Percentiles rank a stretch among this genome's conserved stretches.
Evolutionary conservation across 768 basidiomycete genomes (phyloP).

Genomic region (Kwoniella sp.): DNA sequence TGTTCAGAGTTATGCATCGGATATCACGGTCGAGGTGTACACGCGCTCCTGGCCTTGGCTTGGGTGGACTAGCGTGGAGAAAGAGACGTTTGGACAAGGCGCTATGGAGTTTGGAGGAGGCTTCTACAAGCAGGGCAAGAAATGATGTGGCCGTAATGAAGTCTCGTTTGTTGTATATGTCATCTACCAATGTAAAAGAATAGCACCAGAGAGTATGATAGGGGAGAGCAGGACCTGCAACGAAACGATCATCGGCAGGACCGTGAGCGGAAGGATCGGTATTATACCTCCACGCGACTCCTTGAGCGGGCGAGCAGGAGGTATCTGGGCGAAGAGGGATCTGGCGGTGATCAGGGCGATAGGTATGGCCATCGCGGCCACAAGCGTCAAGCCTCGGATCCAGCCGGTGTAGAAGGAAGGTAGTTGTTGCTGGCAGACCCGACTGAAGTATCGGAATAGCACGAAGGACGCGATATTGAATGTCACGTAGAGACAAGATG

Average conservation of each 20-base stretch:
- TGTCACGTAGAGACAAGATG: constrained; percentile 25
- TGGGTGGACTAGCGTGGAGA: constrained; percentile 26
- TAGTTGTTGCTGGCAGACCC: neutral
- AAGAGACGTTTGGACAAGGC: constrained; percentile 25
- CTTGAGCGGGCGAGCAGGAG: constrained; percentile 12
- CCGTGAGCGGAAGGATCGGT: constrained; percentile 3
- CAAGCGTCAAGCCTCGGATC: constrained; percentile 14
- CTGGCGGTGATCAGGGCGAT: constrained; percentile 24
- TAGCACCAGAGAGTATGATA: constrained; percentile 17
- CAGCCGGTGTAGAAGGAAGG: constrained; percentile 14
- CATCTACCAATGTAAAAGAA: constrained; percentile 16
- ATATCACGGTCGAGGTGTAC: constrained; percentile 27
- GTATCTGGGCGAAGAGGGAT: constrained; percentile 26
- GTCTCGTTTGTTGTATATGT: neutral
- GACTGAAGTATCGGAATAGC: constrained; percentile 11
- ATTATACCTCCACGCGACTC: constrained; percentile 15
- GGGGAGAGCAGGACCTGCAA: constrained; percentile 26
- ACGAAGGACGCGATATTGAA: constrained; percentile 19
- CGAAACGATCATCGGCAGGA: constrained; percentile 15
- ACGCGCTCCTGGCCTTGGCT: constrained; percentile 24
- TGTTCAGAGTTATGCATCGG: constrained; percentile 36
- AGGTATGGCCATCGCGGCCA: constrained; percentile 26
- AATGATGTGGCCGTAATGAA: neutral
- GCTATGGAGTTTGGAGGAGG: constrained; percentile 44
- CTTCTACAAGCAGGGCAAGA: neutral